Conservation (phyloP, 768 basidiomycete genomes). For the Tricholoma terreum region DNA sequence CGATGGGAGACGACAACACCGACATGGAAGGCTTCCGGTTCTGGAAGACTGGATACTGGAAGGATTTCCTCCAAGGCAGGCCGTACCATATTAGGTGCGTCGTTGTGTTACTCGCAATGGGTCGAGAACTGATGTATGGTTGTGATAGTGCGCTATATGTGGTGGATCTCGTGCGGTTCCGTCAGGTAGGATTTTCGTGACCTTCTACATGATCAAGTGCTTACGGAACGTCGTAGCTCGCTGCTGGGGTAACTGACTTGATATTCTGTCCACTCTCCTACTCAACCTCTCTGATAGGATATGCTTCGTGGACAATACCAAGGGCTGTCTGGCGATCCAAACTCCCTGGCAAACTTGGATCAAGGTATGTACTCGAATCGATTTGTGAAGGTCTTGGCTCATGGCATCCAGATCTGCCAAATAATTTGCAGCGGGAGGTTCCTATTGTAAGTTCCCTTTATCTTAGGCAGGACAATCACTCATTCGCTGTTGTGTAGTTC, state of each 20-base stretch:
- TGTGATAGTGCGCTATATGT: slow-evolving; percentile 83
- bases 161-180: slow-evolving; percentile 91
- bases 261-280: neutral
- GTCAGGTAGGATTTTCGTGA: slow-evolving; percentile 56
- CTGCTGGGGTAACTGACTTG: slow-evolving; percentile 43
- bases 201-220: neutral
- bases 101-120: neutral
- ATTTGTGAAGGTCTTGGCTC: neutral
- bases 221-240: slow-evolving; percentile 32
- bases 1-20: slow-evolving; percentile 92
- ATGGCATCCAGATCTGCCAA: slow-evolving; percentile 75
- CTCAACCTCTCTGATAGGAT: slow-evolving; percentile 46
- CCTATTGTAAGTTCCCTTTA: slow-evolving; percentile 70
- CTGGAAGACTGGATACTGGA: slow-evolving; percentile 98
- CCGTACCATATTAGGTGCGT: slow-evolving; percentile 94
- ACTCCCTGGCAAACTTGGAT: slow-evolving; percentile 91
- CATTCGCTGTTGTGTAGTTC: slow-evolving; percentile 43
- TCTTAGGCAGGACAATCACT: neutral
- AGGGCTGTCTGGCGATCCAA: slow-evolving; percentile 88
- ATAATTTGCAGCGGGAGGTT: slow-evolving; percentile 88
- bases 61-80: slow-evolving; percentile 73
- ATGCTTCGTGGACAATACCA: slow-evolving; percentile 92
- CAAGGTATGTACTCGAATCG: slow-evolving; percentile 56
- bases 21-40: slow-evolving; percentile 99
- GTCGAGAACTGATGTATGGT: neutral